Base-by-base conservation (phyloP, 371 early-diverging fungal genomes). In the Saksenaea vasiformis region DNA sequence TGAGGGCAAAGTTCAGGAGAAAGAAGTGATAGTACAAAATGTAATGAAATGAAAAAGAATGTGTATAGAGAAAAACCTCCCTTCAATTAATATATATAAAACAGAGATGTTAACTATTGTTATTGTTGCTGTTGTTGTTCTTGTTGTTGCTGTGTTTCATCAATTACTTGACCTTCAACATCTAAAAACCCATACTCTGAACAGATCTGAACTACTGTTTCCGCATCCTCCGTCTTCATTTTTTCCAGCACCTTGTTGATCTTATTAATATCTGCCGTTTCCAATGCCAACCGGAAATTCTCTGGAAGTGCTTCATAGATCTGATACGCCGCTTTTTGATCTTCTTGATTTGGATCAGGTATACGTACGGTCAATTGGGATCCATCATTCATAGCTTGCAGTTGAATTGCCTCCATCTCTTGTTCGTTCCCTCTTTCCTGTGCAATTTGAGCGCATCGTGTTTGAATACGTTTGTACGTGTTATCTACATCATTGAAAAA, bases 401-500 rank as follows among this genome's bases (percentile, higher is more conserved):
- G 80, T 64, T 92, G 92, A 61, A 92, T 90, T 11, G 84, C 83
- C 69, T 93, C 93, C 31, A 87, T 85, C n/a, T 84, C 88, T 4
- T 73, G 68, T 14, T 85, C 66, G 47, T 67, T 69, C 1, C 74
- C 79, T 14, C 78, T 84, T 44, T 82, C 77, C 36, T 91, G 86
- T 53, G 78, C 77, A 31, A 95, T 84, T 15, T 89, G 89, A 55
- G 80, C 76, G 74, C 92, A 95, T 22, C 97, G 89, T 1, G 78
- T 80, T 53, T 76, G 73, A 64, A 98, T 95, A 66, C 90, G 92
- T 11, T 76, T 74, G 71, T 94, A 95, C 2, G 93, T 93, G 26
- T 87, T 81, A 31, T 87, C 82, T 15, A 95, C 91, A 79, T 98
- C 97, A 47, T 87, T 85, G 66, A 82, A 78, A 72, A 96, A 97